Evolutionary conservation across 371 early-diverging fungal species (phyloP), one percentile per base, ranked within the genome.

Genomic region (Circinella umbellata): DNA sequence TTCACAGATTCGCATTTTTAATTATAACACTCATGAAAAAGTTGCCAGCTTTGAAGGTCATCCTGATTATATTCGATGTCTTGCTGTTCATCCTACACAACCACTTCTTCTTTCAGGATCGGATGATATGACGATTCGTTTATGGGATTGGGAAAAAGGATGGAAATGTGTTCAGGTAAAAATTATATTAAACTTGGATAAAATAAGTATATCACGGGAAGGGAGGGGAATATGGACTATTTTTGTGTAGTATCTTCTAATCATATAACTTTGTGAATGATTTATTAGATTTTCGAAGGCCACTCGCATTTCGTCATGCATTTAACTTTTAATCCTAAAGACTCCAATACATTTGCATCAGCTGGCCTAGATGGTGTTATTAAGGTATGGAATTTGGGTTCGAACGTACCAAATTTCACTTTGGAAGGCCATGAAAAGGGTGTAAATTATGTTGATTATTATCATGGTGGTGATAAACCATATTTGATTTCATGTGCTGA

Each of bases 81-180:
- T 99, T 65, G 96, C 99, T 27, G 95, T 98, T 42, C 98, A 99
- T 77, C 95, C 96, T 39, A 94, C 96, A n/a, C 95, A 94, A 71
- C 93, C 96, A 18, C 91, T 91, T 63, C 86, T 99, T 61, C 86
- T 99, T 59, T 94, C 98, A 10, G 93, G 97, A 64, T 95, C 98
- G 15, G 99, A 99, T 79, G 99, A 99, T 78, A 95, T 95, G 92
- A 89, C 94, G 18, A 96, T 99, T 76, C 98, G 98, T 80, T 86
- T 99, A 67, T 99, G 99, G 99, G 97, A 99, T 80, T 97, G 97
- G 96, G 99, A 99, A 54, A 97, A 96, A 79, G 94, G 93, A 71
- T 99, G 99, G 97, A 95, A 92, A 74, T 94, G 96, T 81, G 85
- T 95, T 67, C 95, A 95, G 87, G 92, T 93, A 71, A 47, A 65